Conservation (phyloP, 257 asterid species). For the Hygrophila difformis region DNA sequence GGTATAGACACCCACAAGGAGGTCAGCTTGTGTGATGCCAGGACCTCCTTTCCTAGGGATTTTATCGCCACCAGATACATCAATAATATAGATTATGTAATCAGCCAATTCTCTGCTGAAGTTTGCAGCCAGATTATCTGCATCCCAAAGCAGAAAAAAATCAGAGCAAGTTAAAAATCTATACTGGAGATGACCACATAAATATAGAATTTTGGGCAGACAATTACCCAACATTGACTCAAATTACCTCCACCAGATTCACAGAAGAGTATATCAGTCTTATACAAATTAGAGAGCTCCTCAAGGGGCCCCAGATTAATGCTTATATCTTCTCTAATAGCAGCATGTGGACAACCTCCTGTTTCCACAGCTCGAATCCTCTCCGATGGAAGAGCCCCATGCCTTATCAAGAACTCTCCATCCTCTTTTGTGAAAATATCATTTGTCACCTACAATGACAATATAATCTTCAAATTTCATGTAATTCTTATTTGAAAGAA, state of each 20-base stretch:
- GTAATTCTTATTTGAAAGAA: too few relatives aligned
- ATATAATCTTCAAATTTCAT: too few relatives aligned
- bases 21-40: conserved; percentile 96
- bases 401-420: conserved; percentile 87
- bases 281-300: conserved; percentile 84
- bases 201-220: neutral
- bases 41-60: conserved; percentile 99
- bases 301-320: conserved; percentile 92
- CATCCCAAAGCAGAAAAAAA: conserved; percentile 10
- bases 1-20: conserved; percentile 59
- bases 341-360: conserved; percentile 98
- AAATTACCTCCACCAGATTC: conserved; percentile 93
- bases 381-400: conserved; percentile 92
- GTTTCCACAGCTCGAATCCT: conserved; percentile 96
- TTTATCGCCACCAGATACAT: conserved; percentile 91
- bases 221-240: neutral
- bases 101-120: conserved; percentile 96
- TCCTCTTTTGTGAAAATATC: conserved; percentile 98
- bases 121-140: conserved; percentile 91
- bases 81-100: conserved; percentile 82
- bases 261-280: conserved; percentile 86
- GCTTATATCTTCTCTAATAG: conserved; percentile 93
- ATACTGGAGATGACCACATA: too few relatives aligned
- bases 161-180: too few relatives aligned
- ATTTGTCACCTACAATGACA: conserved; percentile 62